These are phyloP conservation scores for Saccharomyces hybrid DNA, from an alignment of 1,139 yeast genomes.

Conservation along the genomic window DNA sequence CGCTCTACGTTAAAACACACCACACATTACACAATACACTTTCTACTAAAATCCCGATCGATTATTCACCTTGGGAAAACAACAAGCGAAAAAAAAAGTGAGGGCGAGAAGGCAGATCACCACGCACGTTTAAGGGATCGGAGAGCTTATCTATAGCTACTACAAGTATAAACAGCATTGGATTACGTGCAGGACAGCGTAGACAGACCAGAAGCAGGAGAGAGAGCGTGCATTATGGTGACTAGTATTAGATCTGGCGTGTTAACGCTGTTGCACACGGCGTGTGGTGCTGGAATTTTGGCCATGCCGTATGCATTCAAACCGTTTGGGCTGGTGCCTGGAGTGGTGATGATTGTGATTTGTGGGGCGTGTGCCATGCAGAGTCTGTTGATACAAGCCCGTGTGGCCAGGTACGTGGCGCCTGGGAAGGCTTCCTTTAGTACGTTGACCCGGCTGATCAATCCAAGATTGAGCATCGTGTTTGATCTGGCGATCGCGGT, in stretches of 20 bases:
- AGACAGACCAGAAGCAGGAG: not conserved
- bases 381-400: slow-evolving; percentile 27
- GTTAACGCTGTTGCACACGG: slow-evolving; percentile 57
- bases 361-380: slow-evolving; percentile 33
- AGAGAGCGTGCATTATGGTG: not conserved
- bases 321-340: slow-evolving; percentile 72
- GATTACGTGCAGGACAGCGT: no score
- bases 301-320: slow-evolving; percentile 90
- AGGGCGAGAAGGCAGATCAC: not conserved
- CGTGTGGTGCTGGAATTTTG: slow-evolving; percentile 73
- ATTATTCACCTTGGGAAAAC: not conserved
- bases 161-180: not conserved
- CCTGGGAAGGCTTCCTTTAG: slow-evolving; percentile 76
- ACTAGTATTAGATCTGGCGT: slow-evolving; percentile 31
- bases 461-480: slow-evolving; percentile 65
- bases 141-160: not conserved
- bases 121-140: not conserved
- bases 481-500: slow-evolving; percentile 88
- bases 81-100: slow-evolving; percentile 1
- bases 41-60: not conserved
- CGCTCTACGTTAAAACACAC: not conserved
- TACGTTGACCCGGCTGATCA: slow-evolving; percentile 66
- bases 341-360: slow-evolving; percentile 54
- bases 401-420: slow-evolving; percentile 47
- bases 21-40: not conserved